Evolutionary conservation across 208 protist species (phyloP).

Genomic region (Acanthamoeba lugdunensis): DNA sequence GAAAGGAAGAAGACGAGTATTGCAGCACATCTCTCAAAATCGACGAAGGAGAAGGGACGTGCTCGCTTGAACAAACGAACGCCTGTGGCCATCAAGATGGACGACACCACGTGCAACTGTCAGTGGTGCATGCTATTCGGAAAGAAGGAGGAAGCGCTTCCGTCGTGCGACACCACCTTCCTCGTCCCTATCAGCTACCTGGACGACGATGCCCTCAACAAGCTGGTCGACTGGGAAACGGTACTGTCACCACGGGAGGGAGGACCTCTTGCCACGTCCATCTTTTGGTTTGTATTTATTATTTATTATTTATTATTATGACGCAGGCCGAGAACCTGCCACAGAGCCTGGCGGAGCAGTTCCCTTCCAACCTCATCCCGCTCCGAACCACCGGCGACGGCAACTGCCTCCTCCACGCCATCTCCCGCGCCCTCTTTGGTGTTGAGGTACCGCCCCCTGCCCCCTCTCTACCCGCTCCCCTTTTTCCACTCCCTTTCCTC

Average conservation of each 20-base stretch:
- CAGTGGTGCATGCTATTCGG: constrained; percentile 39
- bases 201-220: constrained; percentile 1
- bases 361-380: constrained; percentile 32
- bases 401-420: constrained; percentile 78
- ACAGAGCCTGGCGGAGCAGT: neutral
- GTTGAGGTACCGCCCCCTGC: constrained; percentile 42
- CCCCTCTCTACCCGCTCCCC: neutral
- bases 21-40: too few relatives aligned
- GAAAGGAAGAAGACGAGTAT: too few relatives aligned
- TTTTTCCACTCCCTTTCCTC: neutral
- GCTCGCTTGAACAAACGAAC: too few relatives aligned
- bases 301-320: neutral
- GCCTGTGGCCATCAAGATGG: neutral
- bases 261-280: too few relatives aligned
- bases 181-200: constrained; percentile 9
- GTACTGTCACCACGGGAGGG: neutral
- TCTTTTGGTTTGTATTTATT: neutral
- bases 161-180: constrained; percentile 63
- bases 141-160: constrained; percentile 34
- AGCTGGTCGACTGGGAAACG: constrained; percentile 47
- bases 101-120: neutral
- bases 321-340: constrained; percentile 54
- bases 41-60: too few relatives aligned
- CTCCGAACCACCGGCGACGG: constrained; percentile 74
- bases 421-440: constrained; percentile 72